A percentile compares a stretch with the other conserved stretches of the same genome.
These are phyloP conservation scores for Isabelozyma pseudorhagii DNA, from an alignment of 805 yeast genomes.

Conservation along the genomic window DNA sequence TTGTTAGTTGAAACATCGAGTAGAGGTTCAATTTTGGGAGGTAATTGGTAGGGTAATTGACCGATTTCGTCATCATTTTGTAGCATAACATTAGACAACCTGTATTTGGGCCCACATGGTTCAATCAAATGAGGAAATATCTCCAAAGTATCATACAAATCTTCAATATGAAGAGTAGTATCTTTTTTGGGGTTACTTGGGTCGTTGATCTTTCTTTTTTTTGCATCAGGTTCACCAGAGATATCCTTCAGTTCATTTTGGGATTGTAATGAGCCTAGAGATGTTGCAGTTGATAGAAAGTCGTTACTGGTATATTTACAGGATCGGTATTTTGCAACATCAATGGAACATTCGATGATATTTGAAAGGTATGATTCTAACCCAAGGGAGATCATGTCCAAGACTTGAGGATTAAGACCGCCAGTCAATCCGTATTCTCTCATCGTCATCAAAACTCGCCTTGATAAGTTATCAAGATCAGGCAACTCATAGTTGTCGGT, in stretches of 20 bases:
- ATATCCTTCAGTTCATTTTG: conserved; percentile 1
- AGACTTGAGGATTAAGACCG: conserved; percentile 67
- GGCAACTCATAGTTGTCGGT: conserved; percentile 80
- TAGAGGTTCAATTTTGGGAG: conserved; percentile 18
- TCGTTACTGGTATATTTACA: conserved; percentile 40
- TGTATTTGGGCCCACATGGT: conserved; percentile 57
- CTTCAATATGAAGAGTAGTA: conserved; percentile 59
- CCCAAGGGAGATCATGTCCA: conserved; percentile 78
- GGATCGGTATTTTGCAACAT: conserved; percentile 62
- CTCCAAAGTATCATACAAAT: conserved; percentile 60
- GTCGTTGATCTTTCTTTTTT: conserved; percentile 9
- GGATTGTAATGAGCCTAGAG: conserved; percentile 20
- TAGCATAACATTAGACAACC: conserved; percentile 47
- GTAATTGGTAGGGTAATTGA: conserved; percentile 26
- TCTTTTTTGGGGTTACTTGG: conserved; percentile 7
- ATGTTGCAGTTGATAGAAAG: conserved; percentile 22
- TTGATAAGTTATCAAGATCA: conserved; percentile 64
- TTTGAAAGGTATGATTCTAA: conserved; percentile 76
- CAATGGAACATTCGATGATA: conserved; percentile 71
- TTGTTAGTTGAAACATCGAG: conserved; percentile 6
- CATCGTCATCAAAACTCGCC: conserved; percentile 75
- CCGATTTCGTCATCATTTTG: conserved; percentile 52
- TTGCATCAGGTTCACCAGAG: conserved; percentile 3
- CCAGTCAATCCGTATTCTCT: conserved; percentile 90
- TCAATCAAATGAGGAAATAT: conserved; percentile 67